Percentiles rank a stretch among this genome's conserved stretches.
Evolutionary conservation across 352 stramenopile genomes (phyloP).

Genomic region (Pythium brachiatum): DNA sequence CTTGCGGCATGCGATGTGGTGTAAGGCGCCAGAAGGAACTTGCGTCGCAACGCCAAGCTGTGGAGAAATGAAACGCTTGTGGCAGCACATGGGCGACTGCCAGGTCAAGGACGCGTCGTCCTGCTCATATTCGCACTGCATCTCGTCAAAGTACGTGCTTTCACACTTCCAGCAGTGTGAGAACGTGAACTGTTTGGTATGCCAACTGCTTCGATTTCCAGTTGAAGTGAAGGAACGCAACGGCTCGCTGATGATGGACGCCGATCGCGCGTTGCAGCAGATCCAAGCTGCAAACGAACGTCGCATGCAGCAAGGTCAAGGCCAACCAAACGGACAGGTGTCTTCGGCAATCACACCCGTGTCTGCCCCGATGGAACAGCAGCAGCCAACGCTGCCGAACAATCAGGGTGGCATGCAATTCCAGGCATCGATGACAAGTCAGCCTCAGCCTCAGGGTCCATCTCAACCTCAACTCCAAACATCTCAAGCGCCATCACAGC

Average conservation of each 20-base stretch:
- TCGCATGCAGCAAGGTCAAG: constrained; percentile 20
- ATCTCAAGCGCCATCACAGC: constrained; percentile 23
- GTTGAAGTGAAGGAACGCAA: constrained; percentile 94
- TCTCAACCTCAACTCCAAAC: not conserved
- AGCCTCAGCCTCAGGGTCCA: not conserved
- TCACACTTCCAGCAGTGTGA: constrained; percentile 99
- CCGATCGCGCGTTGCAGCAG: constrained; percentile 69
- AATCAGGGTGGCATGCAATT: not conserved
- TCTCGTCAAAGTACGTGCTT: constrained; percentile 98
- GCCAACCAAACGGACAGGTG: constrained; percentile 4
- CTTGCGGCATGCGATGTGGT: constrained; percentile 98
- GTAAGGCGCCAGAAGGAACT: constrained; percentile 90
- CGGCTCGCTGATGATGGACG: constrained; percentile 80
- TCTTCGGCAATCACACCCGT: not conserved
- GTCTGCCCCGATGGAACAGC: not conserved
- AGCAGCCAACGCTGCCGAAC: not conserved
- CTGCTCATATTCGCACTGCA: constrained; percentile 97
- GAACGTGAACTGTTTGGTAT: constrained; percentile 97
- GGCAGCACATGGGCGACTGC: constrained; percentile 98
- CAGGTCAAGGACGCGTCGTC: constrained; percentile 91
- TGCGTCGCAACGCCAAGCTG: constrained; percentile 96
- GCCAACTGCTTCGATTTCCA: constrained; percentile 95
- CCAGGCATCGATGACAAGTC: not conserved
- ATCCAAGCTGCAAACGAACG: constrained; percentile 73
- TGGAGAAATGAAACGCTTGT: constrained; percentile 97